Base-by-base conservation (phyloP, 2,329 filamentous ascomycete species). In the Beauveria asiatica region DNA sequence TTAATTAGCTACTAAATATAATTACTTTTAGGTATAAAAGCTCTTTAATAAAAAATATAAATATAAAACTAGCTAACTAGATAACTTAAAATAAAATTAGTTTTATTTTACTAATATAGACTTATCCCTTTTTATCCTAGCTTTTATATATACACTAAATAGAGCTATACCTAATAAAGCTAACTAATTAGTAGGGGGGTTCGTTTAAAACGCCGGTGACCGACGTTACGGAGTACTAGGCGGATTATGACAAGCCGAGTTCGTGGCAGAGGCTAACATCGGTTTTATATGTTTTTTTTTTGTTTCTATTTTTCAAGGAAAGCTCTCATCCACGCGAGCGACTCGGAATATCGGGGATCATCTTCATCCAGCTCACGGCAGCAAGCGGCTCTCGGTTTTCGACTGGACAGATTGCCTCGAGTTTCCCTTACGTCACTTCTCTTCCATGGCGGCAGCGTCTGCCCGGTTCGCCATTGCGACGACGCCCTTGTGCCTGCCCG, bases 381-480 rank as follows among this genome's bases (percentile, higher is more conserved):
- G 33, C 33, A 37, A 46, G 19, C 42, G 30, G 25, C 39, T 45
- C 27, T 45, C 53, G 16, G 17, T 16, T 25, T 37, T 30, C n/a
- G 25, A 13, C 30, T 21, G n/a, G 30, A 37, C 30, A 37, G n/a
- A 21, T 51, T 49, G 17, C 30, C 13, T 46, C 49, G 30, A 45
- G 21, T 46, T 52, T 45, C 41, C 57, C 48, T 54, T 60, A 25
- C 58, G 52, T 51, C 58, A 56, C 37, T 33, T 19, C 16, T 41
- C 17, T 49, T 37, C 27, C 39, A 55, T 60, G 61, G 61, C 57
- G 9, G 45, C 56, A 37, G n/a, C 56, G 13, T 55, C 56, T 23
- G 56, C 51, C 21, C 52, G 61, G 61, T 46, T 62, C 57, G 61
- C 45, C 60, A 51, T 50, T 45, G 52, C 56, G 45, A 56, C 45